Conservation (phyloP, 1,139 yeast genomes). For the Candida tetrigidarum region DNA sequence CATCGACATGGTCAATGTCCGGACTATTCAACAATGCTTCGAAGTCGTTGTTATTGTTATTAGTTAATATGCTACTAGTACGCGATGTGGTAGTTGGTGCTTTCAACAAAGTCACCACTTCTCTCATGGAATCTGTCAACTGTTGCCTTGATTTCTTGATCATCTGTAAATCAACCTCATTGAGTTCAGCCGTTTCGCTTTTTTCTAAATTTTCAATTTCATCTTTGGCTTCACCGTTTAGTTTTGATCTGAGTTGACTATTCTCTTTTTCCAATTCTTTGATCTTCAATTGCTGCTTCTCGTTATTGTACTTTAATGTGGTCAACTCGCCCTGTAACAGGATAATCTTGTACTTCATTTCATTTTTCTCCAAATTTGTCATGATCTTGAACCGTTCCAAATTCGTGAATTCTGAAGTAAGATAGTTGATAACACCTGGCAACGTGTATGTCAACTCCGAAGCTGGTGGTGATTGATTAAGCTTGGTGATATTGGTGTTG, state of each 20-base stretch:
- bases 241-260: slow-evolving; percentile 15
- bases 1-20: slow-evolving; percentile 5
- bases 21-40: slow-evolving; percentile 24
- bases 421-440: slow-evolving; percentile 67
- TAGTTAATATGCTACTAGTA: slow-evolving; percentile 26
- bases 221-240: slow-evolving; percentile 6
- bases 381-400: slow-evolving; percentile 60
- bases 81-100: slow-evolving; percentile 32
- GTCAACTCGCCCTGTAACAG: slow-evolving; percentile 60
- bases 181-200: slow-evolving; percentile 21
- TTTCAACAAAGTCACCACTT: slow-evolving; percentile 43
- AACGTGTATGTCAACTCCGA: slow-evolving; percentile 45
- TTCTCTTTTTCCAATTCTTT: slow-evolving; percentile 32
- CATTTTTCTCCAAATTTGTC: slow-evolving; percentile 59
- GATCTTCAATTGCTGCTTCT: slow-evolving; percentile 38
- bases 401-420: slow-evolving; percentile 63
- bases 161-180: slow-evolving; percentile 44
- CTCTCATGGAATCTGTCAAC: slow-evolving; percentile 46
- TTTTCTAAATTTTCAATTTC: not conserved
- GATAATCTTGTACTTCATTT: slow-evolving; percentile 57
- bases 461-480: slow-evolving; percentile 16
- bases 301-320: slow-evolving; percentile 40
- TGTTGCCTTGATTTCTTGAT: slow-evolving; percentile 45
- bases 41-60: slow-evolving; percentile 19
- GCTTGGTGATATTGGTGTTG: slow-evolving; percentile 15